Evolutionary conservation across 306 rosid genomes (phyloP), one percentile per base, ranked within the genome.

Genomic region (Geum urbanum): DNA sequence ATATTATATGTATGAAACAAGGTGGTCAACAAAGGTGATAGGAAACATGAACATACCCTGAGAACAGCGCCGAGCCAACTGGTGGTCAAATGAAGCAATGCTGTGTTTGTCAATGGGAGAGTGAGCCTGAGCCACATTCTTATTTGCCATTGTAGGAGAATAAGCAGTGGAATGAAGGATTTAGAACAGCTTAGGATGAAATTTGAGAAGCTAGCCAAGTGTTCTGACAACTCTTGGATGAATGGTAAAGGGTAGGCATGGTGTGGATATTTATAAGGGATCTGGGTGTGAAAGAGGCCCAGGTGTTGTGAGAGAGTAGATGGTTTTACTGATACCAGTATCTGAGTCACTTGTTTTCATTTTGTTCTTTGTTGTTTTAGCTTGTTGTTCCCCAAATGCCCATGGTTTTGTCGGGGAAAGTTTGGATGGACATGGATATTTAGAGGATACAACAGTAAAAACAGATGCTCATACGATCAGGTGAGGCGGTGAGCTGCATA

Each of bases 21-120:
- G 41, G 18, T 7, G 46, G 61, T n/a, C n/a, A 50, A 64, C 37
- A 49, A 57, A 66, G 55, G 47, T 66, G 61, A 59, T 37, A 54
- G 41, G 47, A 14, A 69, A n/a, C 39, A 39, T 6, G 64, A 70
- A 55, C 7, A 69, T 82, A 88, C 97, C 92, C 47, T 63, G 86
- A 69, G 99, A 85, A 69, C 86, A 91, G 66, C 86, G 92, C 67
- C 82, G 86, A 50, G 99, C 97, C 91, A 95, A 19, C 63, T 91
- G 71, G 86, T 86, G 96, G 70, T 95, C 99, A 63, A 87, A 77
- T 15, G 82, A 77, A 74, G 92, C 71, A 80, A 86, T 53, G 73
- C 74, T 81, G 20, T 76, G 60, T 61, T 59, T 88, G 71, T 91
- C 91, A 14, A 88, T 47, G 66, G 89, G 81, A 61, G 87, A 83